phyloP scores from a whole-genome alignment of 495 filamentous ascomycete genomes.

The Darksidea phi region DNA sequence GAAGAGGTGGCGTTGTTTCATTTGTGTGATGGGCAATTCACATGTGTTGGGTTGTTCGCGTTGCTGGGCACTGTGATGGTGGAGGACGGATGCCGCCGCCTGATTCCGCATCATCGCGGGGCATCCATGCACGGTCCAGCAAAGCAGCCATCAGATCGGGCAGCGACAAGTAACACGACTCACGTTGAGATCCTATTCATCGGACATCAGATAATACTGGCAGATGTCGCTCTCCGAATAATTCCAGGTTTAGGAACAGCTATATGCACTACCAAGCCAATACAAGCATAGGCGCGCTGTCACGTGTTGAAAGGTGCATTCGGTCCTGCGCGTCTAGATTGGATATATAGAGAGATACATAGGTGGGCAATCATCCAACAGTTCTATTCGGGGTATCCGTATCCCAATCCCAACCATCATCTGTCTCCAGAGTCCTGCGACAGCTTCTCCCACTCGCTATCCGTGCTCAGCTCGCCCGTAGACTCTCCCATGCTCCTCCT shows the following conservation, averaged over 20 bases:
- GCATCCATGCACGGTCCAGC: slow-evolving; percentile 21
- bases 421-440: slow-evolving; percentile 33
- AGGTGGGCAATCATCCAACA: slow-evolving; percentile 2
- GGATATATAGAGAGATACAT: not conserved
- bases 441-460: slow-evolving; percentile 51
- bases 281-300: not conserved
- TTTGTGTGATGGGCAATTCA: slow-evolving; percentile 22
- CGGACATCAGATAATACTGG: too few species aligned
- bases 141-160: slow-evolving; percentile 1
- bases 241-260: too few species aligned
- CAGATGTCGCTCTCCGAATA: too few species aligned
- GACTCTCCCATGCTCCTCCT: slow-evolving; percentile 34
- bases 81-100: slow-evolving; percentile 6
- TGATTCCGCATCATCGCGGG: slow-evolving; percentile 22
- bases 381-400: slow-evolving; percentile 6
- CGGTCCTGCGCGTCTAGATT: slow-evolving; percentile 4
- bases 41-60: slow-evolving; percentile 8
- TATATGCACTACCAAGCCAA: not conserved
- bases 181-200: not conserved
- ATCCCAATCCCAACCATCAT: slow-evolving; percentile 13
- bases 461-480: slow-evolving; percentile 43
- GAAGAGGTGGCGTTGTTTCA: slow-evolving; percentile 23
- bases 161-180: too few species aligned
- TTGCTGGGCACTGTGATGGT: slow-evolving; percentile 6
- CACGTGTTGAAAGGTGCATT: not conserved